Conservation (phyloP, 2,329 filamentous ascomycete species). For the Torrubiellomyces zombiae region DNA sequence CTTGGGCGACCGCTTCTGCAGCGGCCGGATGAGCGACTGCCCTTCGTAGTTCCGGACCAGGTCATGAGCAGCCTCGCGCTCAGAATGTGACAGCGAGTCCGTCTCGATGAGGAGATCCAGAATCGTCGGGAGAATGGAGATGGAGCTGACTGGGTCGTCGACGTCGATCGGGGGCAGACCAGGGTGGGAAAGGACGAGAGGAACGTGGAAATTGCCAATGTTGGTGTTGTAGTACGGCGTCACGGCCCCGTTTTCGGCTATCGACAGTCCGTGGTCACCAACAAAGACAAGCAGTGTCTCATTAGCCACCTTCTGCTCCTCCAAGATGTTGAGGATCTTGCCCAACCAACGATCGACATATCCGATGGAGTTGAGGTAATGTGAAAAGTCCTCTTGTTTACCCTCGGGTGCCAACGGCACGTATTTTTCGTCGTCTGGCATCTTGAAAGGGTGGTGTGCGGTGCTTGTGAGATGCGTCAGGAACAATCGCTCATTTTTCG, state of each 20-base stretch:
- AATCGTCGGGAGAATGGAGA: constrained; percentile 17
- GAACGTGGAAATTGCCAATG: constrained; percentile 17
- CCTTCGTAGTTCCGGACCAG: constrained; percentile 18
- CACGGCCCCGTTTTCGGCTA: constrained; percentile 14
- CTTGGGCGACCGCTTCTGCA: constrained; percentile 7
- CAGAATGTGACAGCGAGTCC: constrained; percentile 12
- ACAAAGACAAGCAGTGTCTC: constrained; percentile 16
- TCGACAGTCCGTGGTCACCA: constrained; percentile 16
- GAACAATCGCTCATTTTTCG: constrained; percentile 16
- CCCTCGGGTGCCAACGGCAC: constrained; percentile 10
- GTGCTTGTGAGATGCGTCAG: constrained; percentile 20
- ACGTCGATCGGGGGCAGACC: constrained; percentile 15
- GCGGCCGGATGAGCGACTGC: constrained; percentile 17
- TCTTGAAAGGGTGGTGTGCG: constrained; percentile 16
- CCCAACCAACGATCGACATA: constrained; percentile 17
- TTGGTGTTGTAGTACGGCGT: constrained; percentile 17
- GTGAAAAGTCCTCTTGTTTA: constrained; percentile 14
- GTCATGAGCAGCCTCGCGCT: constrained; percentile 11
- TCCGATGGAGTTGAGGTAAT: constrained; percentile 16
- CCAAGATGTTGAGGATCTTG: constrained; percentile 13
- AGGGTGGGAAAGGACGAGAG: constrained; percentile 17
- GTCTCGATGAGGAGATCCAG: constrained; percentile 18
- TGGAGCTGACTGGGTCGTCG: constrained; percentile 14
- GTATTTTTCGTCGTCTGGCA: constrained; percentile 13
- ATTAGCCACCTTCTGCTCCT: constrained; percentile 14